Evolutionary conservation across 2,329 filamentous ascomycete genomes (phyloP), one percentile per base, ranked within the genome.

Genomic region (Diplocarpon rosae): DNA sequence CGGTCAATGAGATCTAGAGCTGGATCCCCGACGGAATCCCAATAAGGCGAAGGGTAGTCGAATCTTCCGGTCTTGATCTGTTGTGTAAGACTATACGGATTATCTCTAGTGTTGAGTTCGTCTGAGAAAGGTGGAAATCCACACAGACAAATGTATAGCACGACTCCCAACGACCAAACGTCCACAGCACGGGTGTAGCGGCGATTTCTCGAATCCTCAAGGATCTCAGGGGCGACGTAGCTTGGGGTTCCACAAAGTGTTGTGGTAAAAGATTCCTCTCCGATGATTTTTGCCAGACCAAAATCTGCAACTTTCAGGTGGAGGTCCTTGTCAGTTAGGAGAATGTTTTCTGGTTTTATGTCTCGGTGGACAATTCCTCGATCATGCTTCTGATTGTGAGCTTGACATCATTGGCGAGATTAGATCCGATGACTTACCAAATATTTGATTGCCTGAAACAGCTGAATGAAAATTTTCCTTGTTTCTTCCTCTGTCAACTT

Each of bases 51-150:
- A 1, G 92, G 90, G 59, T 95, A 98, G 63, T 95, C 85, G 60
- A 95, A 98, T 15, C 80, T 76, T 13, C 86, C 92, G 63, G 77
- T 75, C 63, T 84, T 89, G 66, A 94, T 96, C 66, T 96, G 89
- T 56, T 95, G 83, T 1, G 83, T 84, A 36, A 96, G 71, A 0
- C 75, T 86, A 61, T 86, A 95, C 2, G 92, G 92, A 53, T 89
- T 92, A 36, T 94, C 81, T 30, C 66, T 66, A 1, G 79, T 80
- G 65, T 81, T 85, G 0, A 96, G 77, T 65, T 98, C 92, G 58
- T 98, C 92, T 0, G 87, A 94, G 66, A 98, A 98, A 0, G 92
- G 92, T 4, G 90, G 92, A 59, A 96, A 96, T 30, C 92, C 92
- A 61, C 92, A 96, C 5, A 96, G 75, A 61, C 88, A 95, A 56